Percentiles rank a stretch among this genome's conserved stretches.
Evolutionary conservation across 768 basidiomycete genomes (phyloP).

Genomic region (Lactifluus subvellereus): DNA sequence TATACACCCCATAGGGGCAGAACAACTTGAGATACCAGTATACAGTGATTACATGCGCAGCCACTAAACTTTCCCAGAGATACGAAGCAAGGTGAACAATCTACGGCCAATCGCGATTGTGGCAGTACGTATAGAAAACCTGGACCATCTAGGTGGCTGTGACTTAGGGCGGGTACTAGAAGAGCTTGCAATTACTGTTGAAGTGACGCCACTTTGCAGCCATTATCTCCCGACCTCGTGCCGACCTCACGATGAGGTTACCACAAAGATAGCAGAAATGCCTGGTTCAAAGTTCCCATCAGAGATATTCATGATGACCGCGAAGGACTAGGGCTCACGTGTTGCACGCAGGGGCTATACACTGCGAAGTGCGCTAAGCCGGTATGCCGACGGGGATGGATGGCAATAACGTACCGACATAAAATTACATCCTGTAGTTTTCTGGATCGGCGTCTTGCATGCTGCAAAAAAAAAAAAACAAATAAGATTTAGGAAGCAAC

Average conservation of each 20-base stretch:
- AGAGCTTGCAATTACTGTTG: slow-evolving; percentile 30
- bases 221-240: slow-evolving; percentile 31
- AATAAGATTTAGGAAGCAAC: background rate
- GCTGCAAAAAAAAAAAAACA: slow-evolving; percentile 29
- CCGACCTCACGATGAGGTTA: slow-evolving; percentile 39
- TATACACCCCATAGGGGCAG: background rate
- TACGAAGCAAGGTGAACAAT: background rate
- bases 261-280: slow-evolving; percentile 55
- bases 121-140: background rate
- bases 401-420: slow-evolving; percentile 43
- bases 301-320: background rate
- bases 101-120: background rate
- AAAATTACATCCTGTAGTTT: slow-evolving; percentile 51
- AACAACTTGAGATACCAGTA: background rate
- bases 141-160: background rate
- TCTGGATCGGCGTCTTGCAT: slow-evolving; percentile 46
- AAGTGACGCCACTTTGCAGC: slow-evolving; percentile 33
- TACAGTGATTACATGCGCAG: background rate
- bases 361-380: slow-evolving; percentile 31
- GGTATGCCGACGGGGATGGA: background rate
- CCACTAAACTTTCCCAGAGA: background rate
- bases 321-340: slow-evolving; percentile 26
- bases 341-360: slow-evolving; percentile 51
- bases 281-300: slow-evolving; percentile 14
- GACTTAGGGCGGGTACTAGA: slow-evolving; percentile 26